Evolutionary conservation across 2,329 filamentous ascomycete genomes (phyloP), one percentile per base, ranked within the genome.

Genomic region (Penicillium freii): DNA sequence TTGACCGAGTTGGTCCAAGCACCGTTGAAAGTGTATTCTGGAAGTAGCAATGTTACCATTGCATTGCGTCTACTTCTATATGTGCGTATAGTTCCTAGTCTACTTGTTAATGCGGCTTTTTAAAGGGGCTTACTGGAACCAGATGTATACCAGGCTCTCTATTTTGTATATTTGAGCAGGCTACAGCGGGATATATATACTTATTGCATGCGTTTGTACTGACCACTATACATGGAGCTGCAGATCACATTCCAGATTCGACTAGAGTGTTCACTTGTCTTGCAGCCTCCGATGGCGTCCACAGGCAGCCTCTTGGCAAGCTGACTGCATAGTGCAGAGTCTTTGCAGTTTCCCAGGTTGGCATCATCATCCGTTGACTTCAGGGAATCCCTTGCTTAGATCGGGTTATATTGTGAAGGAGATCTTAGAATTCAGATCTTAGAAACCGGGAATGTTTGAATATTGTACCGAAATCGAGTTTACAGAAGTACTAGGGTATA

Each of bases 1-100:
- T 64, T 54, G 62, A 64, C 62, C 58, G 62, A 63, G 58, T 53
- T 64, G 62, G 62, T 62, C 54, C 53, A 54, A 62, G 60, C 62
- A 64, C 60, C 10, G 21, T 52, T 56, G 56, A 58, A 56, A 54
- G 34, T 56, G 51, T 51, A 51, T 56, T 43, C 33, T 51, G 47
- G 49, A 47, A 51, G 36, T 19, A 39, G 17, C 11, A n/a, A 55
- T 57, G 45, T 52, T 42, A 56, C 48, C 54, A 52, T 49, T 49
- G 45, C 42, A 53, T 50, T 49, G 36, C 42, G 31, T 44, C 27
- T 51, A 9, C 8, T 51, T 19, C 15, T 11, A 17, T 15, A 25
- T 36, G 23, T 27, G 15, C 4, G 29, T 45, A 36, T 46, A 8
- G n/a, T 17, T 27, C 15, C n/a, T 5, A 17, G 13, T 25, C 23